These are phyloP conservation scores for Phaffomyces thermotolerans DNA, from an alignment of 805 yeast species.

Conservation along the genomic window DNA sequence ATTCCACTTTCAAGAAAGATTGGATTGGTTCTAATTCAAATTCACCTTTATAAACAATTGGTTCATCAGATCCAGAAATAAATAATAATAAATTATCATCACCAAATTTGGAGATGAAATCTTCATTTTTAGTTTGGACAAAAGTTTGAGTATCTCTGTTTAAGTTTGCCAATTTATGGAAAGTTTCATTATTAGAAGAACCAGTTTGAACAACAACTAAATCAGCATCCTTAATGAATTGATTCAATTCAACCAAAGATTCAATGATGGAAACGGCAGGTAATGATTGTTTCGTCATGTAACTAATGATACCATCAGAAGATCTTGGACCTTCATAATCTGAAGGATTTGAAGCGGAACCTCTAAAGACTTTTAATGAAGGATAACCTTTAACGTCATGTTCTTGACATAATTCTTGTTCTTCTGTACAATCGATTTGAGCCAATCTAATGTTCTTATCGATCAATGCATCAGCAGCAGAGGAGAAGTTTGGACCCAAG, in stretches of 20 bases:
- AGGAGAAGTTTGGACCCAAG: conserved; percentile 70
- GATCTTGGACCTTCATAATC: conserved; percentile 85
- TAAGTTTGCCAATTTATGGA: conserved; percentile 49
- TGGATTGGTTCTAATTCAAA: conserved; percentile 20
- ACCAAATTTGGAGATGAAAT: conserved; percentile 30
- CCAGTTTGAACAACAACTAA: conserved; percentile 53
- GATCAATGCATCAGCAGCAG: conserved; percentile 61
- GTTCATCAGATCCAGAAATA: conserved; percentile 25
- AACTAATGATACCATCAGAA: conserved; percentile 67
- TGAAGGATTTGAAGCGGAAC: conserved; percentile 33
- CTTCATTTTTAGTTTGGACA: conserved; percentile 37
- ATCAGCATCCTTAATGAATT: conserved; percentile 34
- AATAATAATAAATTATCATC: conserved; percentile 25
- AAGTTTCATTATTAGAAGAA: conserved; percentile 46
- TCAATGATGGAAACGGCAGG: conserved; percentile 62
- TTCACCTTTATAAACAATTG: conserved; percentile 25
- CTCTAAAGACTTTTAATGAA: conserved; percentile 68
- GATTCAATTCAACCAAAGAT: conserved; percentile 42
- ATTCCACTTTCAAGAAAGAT: conserved; percentile 41
- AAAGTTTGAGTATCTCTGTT: conserved; percentile 62
- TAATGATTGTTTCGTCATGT: conserved; percentile 72
- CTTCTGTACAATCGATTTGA: conserved; percentile 80
- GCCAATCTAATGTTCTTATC: conserved; percentile 64
- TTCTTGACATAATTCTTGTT: conserved; percentile 60
- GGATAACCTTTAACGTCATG: conserved; percentile 79